phyloP scores from a whole-genome alignment of 2,329 filamentous ascomycete genomes.

The Tolypocladium album region DNA sequence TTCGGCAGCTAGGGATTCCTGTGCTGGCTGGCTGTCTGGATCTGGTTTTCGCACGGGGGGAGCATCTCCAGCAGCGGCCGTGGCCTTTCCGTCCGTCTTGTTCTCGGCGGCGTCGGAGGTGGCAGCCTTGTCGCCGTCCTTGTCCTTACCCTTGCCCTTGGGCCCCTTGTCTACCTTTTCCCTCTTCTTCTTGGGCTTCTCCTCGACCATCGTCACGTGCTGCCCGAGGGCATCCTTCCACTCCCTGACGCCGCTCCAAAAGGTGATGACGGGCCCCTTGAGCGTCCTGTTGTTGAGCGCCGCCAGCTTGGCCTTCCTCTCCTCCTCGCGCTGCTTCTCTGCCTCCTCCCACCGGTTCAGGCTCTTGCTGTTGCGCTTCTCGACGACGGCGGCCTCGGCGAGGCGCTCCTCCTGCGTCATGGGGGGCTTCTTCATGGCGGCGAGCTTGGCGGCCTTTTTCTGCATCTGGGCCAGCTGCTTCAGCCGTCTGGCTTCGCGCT shows the following conservation, averaged over 20 bases:
- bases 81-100: slow-evolving; percentile 3
- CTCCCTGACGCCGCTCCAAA: slow-evolving; percentile 84
- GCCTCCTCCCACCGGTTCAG: slow-evolving; percentile 89
- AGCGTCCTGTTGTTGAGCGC: slow-evolving; percentile 80
- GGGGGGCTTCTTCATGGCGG: slow-evolving; percentile 64
- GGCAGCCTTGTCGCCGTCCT: slow-evolving; percentile 11
- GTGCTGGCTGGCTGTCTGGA: neutral
- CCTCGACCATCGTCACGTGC: slow-evolving; percentile 50
- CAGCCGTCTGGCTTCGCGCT: slow-evolving; percentile 58
- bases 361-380: slow-evolving; percentile 80
- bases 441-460: slow-evolving; percentile 57
- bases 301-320: slow-evolving; percentile 71
- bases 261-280: slow-evolving; percentile 80
- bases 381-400: slow-evolving; percentile 70
- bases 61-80: neutral
- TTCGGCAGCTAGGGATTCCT: neutral
- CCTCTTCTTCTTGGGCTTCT: slow-evolving; percentile 49
- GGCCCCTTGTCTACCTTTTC: slow-evolving; percentile 25
- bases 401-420: slow-evolving; percentile 84
- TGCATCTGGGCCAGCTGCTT: slow-evolving; percentile 61
- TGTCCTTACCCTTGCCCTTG: slow-evolving; percentile 18
- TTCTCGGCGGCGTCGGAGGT: slow-evolving; percentile 5
- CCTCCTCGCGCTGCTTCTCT: slow-evolving; percentile 78
- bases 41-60: neutral
- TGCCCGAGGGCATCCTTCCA: slow-evolving; percentile 69